phyloP scores from a whole-genome alignment of 2,329 filamentous ascomycete species.

The Pseudodiploospora longispora region DNA sequence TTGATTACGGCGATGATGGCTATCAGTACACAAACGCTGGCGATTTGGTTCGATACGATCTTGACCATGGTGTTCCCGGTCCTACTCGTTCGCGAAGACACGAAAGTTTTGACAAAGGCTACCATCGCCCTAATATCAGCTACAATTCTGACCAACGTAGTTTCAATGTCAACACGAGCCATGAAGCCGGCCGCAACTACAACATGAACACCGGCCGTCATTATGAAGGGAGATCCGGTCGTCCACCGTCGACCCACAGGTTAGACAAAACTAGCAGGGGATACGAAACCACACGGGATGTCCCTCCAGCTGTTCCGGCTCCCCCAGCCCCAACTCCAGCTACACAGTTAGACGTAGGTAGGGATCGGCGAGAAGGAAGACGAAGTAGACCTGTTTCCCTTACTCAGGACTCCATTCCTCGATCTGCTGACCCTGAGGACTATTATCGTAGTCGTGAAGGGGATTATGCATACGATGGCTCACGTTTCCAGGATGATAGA shows the following conservation, averaged over 20 bases:
- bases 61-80: constrained; percentile 45
- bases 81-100: constrained; percentile 26
- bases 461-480: constrained; percentile 31
- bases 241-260: constrained; percentile 61
- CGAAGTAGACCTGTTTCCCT: constrained; percentile 41
- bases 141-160: constrained; percentile 37
- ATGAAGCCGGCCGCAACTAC: constrained; percentile 36
- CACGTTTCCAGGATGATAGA: constrained; percentile 38
- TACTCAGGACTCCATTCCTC: constrained; percentile 41
- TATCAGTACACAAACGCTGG: constrained; percentile 58
- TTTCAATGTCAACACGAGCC: constrained; percentile 38
- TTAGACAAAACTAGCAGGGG: constrained; percentile 59
- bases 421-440: constrained; percentile 38
- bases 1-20: constrained; percentile 50
- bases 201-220: constrained; percentile 25
- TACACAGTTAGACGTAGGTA: constrained; percentile 13
- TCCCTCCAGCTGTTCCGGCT: constrained; percentile 35
- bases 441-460: constrained; percentile 42
- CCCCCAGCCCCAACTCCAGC: constrained; percentile 25
- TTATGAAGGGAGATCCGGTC: constrained; percentile 39
- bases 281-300: constrained; percentile 38
- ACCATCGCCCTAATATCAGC: constrained; percentile 48
- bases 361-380: constrained; percentile 15
- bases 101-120: constrained; percentile 48
- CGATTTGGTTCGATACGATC: constrained; percentile 53